Evolutionary conservation across 2,329 filamentous ascomycete species (phyloP), one percentile per base, ranked within the genome.

Genomic region (Periglandula ipomoeae): DNA sequence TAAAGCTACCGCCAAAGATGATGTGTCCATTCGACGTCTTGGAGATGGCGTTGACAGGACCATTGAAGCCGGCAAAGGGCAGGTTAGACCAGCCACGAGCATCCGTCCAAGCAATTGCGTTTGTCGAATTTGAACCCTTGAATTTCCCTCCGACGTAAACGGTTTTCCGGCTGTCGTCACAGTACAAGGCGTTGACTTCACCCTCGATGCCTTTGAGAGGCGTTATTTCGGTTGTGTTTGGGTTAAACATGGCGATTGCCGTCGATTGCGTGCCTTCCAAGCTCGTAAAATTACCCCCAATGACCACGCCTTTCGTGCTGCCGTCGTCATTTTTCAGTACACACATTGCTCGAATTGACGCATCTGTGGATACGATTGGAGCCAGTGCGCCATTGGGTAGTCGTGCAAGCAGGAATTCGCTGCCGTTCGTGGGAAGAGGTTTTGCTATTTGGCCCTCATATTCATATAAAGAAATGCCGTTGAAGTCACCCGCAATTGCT

Each of bases 271-370:
- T 76, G 50, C 82, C 82, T 51, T 84, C 87, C 53, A 98, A 70
- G 64, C 88, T 94, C 27, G 93, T 97, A 64, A 98, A 98, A 70
- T 97, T 97, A 43, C 93, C 93, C 49, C 87, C 93, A 15, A 98
- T 78, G 43, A 97, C 78, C 24, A 97, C 79, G 37, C 85, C 84
- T n/a, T 78, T 73, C 49, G 84, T 68, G 5, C 74, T 76, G 55
- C 86, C 85, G 65, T 87, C 77, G 50, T 76, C 73, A 58, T 75
- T 70, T 46, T 81, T 74, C 58, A 91, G 87, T 19, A 84, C 72
- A 70, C 93, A 98, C 86, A 98, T 93, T 55, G 88, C 78, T 61
- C 83, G 78, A 61, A 98, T 95, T 44, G 85, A 82, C 50, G 85
- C 90, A 67, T 97, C 89, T 40, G 89, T 84, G 37, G 81, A 76